Percentiles rank a stretch among this genome's conserved stretches.
phyloP scores from a whole-genome alignment of 352 stramenopile species.

The Hyaloperonospora brassicae region DNA sequence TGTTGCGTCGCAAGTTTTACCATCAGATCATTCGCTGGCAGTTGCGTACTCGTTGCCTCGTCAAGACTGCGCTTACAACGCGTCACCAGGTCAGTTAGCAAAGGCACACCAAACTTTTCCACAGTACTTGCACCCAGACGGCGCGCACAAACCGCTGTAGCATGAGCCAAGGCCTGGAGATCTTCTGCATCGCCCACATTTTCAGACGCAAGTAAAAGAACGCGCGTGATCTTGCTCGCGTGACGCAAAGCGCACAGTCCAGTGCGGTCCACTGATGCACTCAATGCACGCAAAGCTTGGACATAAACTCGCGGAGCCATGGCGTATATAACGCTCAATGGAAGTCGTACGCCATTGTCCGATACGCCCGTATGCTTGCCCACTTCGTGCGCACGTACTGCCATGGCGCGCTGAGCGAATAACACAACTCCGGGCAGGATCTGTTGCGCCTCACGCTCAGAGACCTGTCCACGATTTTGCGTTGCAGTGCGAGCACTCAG shows the following conservation, averaged over 20 bases:
- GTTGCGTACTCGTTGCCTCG: slow-evolving; percentile 14
- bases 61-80: slow-evolving; percentile 49
- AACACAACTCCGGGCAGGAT: slow-evolving; percentile 46
- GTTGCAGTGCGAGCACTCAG: slow-evolving; percentile 32
- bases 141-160: slow-evolving; percentile 43
- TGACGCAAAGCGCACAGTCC: slow-evolving; percentile 60
- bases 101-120: slow-evolving; percentile 57
- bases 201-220: slow-evolving; percentile 54
- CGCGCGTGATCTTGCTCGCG: slow-evolving; percentile 53
- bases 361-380: slow-evolving; percentile 78
- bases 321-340: slow-evolving; percentile 64
- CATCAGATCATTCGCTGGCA: slow-evolving; percentile 7
- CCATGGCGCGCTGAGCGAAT: slow-evolving; percentile 52
- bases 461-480: slow-evolving; percentile 29
- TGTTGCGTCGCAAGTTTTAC: slow-evolving; percentile 16
- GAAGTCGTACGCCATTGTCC: slow-evolving; percentile 65
- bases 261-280: slow-evolving; percentile 34
- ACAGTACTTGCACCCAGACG: slow-evolving; percentile 59
- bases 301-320: slow-evolving; percentile 50
- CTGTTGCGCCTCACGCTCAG: slow-evolving; percentile 70
- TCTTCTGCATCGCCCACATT: slow-evolving; percentile 24
- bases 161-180: slow-evolving; percentile 39
- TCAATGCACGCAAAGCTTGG: slow-evolving; percentile 36
- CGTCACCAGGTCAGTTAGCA: slow-evolving; percentile 51
- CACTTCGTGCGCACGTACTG: slow-evolving; percentile 56